These are phyloP conservation scores for Ettlia oleoabundans DNA, from an alignment of 139 green algal species.

Conservation along the genomic window DNA sequence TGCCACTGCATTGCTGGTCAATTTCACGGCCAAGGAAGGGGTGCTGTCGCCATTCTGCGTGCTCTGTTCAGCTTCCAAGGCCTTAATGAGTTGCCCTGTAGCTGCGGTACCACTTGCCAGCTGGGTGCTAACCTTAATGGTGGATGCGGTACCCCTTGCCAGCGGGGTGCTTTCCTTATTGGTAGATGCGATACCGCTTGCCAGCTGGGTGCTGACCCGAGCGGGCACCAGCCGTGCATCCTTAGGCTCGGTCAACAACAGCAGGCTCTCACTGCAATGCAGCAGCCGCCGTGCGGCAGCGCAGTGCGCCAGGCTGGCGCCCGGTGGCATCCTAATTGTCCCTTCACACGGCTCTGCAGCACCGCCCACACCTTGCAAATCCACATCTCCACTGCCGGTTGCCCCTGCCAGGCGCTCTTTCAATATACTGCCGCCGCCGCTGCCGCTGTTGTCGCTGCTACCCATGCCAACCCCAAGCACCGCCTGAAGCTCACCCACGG, in stretches of 20 bases:
- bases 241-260: constrained; percentile 36
- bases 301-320: not conserved
- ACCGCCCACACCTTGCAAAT: not conserved
- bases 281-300: not conserved
- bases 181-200: too few relatives aligned
- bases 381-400: too few relatives aligned
- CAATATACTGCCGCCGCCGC: too few relatives aligned
- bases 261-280: constrained; percentile 14
- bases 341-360: not conserved
- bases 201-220: not conserved
- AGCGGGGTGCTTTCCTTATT: too few relatives aligned
- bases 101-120: not conserved
- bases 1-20: constrained; percentile 29
- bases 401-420: too few relatives aligned
- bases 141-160: too few relatives aligned
- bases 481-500: not conserved
- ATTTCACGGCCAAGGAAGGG: not conserved
- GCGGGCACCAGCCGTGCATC: constrained; percentile 10
- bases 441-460: not conserved
- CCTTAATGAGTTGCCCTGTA: too few relatives aligned
- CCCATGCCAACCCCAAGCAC: not conserved
- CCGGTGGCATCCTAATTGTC: not conserved
- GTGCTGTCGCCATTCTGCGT: not conserved
- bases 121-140: not conserved
- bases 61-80: not conserved